A percentile compares a stretch with the other conserved stretches of the same genome.
Evolutionary conservation across 768 basidiomycete species (phyloP).

Genomic region (Suillus subalutaceus): DNA sequence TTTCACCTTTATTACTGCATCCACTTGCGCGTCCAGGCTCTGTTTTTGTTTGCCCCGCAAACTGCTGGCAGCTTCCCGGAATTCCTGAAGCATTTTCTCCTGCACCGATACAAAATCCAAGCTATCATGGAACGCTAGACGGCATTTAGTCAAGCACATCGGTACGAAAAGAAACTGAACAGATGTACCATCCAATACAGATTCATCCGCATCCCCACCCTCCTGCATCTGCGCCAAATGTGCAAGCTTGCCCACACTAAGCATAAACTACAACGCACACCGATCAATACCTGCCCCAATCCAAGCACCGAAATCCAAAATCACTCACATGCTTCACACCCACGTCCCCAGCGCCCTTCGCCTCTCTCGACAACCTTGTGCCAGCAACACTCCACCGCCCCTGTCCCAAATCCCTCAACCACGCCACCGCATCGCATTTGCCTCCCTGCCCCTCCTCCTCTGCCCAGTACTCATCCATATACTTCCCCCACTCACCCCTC

Average conservation of each 20-base stretch:
- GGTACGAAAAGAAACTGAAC: neutral
- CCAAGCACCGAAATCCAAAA: slow-evolving; percentile 1
- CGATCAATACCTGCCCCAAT: slow-evolving; percentile 8
- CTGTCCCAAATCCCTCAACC: slow-evolving; percentile 86
- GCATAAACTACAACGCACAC: slow-evolving; percentile 64
- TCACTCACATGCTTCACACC: slow-evolving; percentile 75
- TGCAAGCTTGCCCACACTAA: slow-evolving; percentile 88
- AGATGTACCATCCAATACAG: slow-evolving; percentile 56
- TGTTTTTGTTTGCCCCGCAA: slow-evolving; percentile 60
- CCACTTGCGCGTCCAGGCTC: slow-evolving; percentile 69
- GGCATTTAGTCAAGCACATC: slow-evolving; percentile 12
- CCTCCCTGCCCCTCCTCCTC: slow-evolving; percentile 39
- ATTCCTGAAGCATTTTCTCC: slow-evolving; percentile 63
- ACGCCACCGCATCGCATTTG: slow-evolving; percentile 66
- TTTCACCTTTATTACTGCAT: slow-evolving; percentile 58
- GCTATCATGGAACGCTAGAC: slow-evolving; percentile 78
- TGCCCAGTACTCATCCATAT: slow-evolving; percentile 74
- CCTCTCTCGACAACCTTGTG: slow-evolving; percentile 61
- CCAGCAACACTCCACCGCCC: slow-evolving; percentile 68
- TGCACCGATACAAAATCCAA: slow-evolving; percentile 90
- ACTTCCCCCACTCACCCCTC: slow-evolving; percentile 45
- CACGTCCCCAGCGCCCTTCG: slow-evolving; percentile 57
- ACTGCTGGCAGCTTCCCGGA: slow-evolving; percentile 50
- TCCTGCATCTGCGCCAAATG: slow-evolving; percentile 69
- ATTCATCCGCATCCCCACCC: slow-evolving; percentile 46